Evolutionary conservation across 306 rosid species (phyloP).

Genomic region (Bauhinia variegata): DNA sequence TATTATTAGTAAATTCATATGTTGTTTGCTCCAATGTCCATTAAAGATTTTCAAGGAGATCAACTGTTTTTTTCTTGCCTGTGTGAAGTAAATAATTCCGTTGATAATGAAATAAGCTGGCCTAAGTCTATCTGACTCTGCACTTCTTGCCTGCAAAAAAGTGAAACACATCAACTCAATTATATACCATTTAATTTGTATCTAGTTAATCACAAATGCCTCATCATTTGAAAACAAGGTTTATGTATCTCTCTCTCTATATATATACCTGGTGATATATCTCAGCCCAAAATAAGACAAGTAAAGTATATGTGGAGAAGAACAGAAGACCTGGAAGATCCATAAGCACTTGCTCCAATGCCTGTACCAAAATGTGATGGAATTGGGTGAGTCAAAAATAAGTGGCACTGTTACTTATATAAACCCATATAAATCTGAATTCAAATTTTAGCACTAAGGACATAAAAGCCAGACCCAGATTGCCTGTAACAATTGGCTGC

Average conservation of each 20-base stretch:
- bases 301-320: conserved; percentile 76
- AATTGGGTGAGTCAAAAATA: too few species aligned
- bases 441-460: too few species aligned
- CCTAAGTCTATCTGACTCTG: conserved; percentile 61
- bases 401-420: too few species aligned
- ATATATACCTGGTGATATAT: conserved; percentile 79
- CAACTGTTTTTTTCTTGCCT: conserved; percentile 52
- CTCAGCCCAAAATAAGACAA: conserved; percentile 88
- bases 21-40: conserved; percentile 17
- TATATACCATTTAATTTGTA: not conserved
- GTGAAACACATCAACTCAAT: conserved; percentile 28
- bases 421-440: too few species aligned
- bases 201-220: not conserved
- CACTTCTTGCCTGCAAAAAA: conserved; percentile 71
- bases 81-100: conserved; percentile 60
- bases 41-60: too few species aligned
- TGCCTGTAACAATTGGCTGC: too few species aligned
- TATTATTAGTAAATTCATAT: conserved; percentile 1
- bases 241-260: too few species aligned
- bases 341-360: conserved; percentile 64
- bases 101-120: conserved; percentile 65
- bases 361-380: conserved; percentile 40
- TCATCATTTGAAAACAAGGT: conserved; percentile 17
- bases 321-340: conserved; percentile 84
- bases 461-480: too few species aligned